Base-by-base conservation (phyloP, 1,284 basidiomycete genomes). In the Apiotrichum akiyoshidainum region DNA sequence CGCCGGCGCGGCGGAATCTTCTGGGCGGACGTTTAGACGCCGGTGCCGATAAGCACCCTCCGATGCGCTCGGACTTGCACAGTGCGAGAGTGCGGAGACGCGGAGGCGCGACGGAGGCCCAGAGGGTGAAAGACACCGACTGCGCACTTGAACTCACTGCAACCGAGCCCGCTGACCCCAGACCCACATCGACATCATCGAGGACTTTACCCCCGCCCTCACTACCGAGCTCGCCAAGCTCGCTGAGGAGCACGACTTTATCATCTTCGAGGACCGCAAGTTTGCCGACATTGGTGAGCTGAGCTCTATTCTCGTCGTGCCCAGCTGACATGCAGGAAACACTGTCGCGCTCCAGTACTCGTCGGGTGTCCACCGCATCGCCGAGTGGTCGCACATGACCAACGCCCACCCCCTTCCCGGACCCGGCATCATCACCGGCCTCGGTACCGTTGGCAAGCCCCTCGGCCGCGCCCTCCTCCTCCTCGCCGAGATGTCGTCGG, bases 231-330 rank as follows among this genome's bases (percentile, higher is more conserved):
- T 99, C 45, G 82, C 86, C 59, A 80, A 80, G 48, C 84, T 99
- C 13, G 87, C 88, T 71, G 73, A 80, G 50, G 87, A 90, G 76
- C 87, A 96, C 67, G 91, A 98, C 71, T 99, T 99, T 79, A 78
- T 97, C 58, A 95, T 98, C 72, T 99, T 99, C 67, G 95, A 99
- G 79, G 96, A 99, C 80, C 83, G 96, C 67, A 99, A 99, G 78
- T 99, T 99, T 72, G 96, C 96, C 22, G 96, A 99, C 78, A 99
- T 99, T 63, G 95, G 94, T 92, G 67, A 63, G 83, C 75, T 10
- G n/a, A n/a, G n/a, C 16, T 35, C 5, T 9, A 21, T 26, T 22
- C 19, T 26, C 5, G 4, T 26, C 5, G 4, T 19, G 7, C 53
- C 53, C 55, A 51, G n/a, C 11, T 49, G 63, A 48, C 35, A n/a